phyloP scores from a whole-genome alignment of 208 protist species.

The Balamuthia mandrillaris region DNA sequence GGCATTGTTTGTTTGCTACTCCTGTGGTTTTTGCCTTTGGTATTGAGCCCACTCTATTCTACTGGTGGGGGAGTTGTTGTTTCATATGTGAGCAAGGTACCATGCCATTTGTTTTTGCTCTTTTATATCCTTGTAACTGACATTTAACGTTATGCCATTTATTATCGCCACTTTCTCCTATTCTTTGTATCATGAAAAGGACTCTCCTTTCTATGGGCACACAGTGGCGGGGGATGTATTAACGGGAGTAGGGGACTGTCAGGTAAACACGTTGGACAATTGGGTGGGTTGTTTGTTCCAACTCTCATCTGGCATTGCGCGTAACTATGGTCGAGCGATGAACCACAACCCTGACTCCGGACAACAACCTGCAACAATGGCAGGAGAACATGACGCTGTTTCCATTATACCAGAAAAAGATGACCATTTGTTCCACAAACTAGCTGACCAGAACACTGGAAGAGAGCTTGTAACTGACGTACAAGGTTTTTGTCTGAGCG shows the following conservation, averaged over 20 bases:
- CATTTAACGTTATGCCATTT: no score
- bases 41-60: background rate
- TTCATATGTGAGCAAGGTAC: background rate
- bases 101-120: background rate
- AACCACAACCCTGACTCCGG: no score
- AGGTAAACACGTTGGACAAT: background rate
- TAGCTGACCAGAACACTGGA: no score
- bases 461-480: no score
- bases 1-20: background rate
- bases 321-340: no score
- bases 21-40: background rate
- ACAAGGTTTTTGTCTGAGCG: no score
- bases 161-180: no score
- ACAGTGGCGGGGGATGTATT: background rate
- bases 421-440: no score
- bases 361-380: no score
- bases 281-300: slow-evolving; percentile 25
- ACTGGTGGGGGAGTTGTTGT: background rate
- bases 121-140: background rate
- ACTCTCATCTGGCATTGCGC: no score
- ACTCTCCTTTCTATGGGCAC: slow-evolving; percentile 16
- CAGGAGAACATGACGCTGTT: no score
- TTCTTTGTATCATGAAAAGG: background rate
- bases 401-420: no score
- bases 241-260: background rate